phyloP scores from a whole-genome alignment of 2,329 filamentous ascomycete genomes.

The Calonectria multiphialidica region DNA sequence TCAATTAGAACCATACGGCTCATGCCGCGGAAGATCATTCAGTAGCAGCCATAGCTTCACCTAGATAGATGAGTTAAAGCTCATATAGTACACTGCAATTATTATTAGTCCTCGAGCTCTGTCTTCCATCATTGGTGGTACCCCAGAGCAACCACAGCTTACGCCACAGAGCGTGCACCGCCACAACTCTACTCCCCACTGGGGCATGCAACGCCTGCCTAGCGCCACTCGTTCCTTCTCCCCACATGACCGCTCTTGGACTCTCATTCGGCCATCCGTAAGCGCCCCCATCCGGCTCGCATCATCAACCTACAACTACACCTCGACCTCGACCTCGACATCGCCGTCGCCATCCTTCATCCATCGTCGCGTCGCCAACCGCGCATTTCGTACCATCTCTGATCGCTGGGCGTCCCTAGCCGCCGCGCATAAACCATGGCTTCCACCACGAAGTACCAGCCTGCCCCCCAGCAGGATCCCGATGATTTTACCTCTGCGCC shows the following conservation, averaged over 20 bases:
- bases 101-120: background rate
- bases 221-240: conserved; percentile 34
- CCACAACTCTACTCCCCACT: conserved; percentile 19
- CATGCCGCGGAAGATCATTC: background rate
- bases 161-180: conserved; percentile 37
- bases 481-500: conserved; percentile 82
- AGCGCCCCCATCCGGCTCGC: conserved; percentile 30
- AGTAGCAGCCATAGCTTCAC: background rate
- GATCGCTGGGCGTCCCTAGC: background rate
- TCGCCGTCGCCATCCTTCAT: conserved; percentile 16
- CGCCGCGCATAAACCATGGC: conserved; percentile 66
- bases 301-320: conserved; percentile 37
- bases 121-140: background rate
- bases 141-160: conserved; percentile 16
- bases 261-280: conserved; percentile 18
- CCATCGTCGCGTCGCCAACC: conserved; percentile 22
- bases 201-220: conserved; percentile 24
- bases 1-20: background rate
- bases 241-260: conserved; percentile 38
- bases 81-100: background rate
- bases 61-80: background rate
- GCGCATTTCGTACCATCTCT: background rate
- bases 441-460: conserved; percentile 83
- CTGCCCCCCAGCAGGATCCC: conserved; percentile 88
- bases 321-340: conserved; percentile 22